Evolutionary conservation across 108 stramenopile genomes (phyloP), one percentile per base, ranked within the genome.

Genomic region (Nitzschia inconspicua): DNA sequence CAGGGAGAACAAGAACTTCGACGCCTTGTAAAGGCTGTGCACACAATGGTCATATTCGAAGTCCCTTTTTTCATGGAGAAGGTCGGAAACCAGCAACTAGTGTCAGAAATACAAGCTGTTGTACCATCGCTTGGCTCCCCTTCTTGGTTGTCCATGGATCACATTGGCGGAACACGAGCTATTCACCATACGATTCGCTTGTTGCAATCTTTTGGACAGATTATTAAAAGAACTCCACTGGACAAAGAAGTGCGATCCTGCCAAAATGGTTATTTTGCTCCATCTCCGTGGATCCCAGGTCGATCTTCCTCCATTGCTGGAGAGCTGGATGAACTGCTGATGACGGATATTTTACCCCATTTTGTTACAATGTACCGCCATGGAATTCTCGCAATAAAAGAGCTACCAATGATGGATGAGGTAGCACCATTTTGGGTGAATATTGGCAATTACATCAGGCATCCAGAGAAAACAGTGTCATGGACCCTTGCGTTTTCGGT

Each of bases 281-380:
- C 7, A 20, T 11, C 5, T 16, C 44, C 44, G 19, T 44, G 44
- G 44, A 8, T 8, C 11, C 9, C 36, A 11, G 11, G 11, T 37
- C 29, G 10, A 14, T 3, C 16, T 1, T 2, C 3, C 1, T 7
- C 27, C 23, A 75, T 72, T 34, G 47, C 28, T 22, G 44, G 65
- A 4, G 79, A 80, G 28, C 22, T 80, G 46, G 79, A 80, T 48
- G 79, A 76, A 56, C 47, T 76, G 0, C 35, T 80, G 2, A 80
- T 80, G 79, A 23, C 68, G 9, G 65, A 73, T 31, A 56, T 80
- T 26, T 41, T 80, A 10, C 79, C 79, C 2, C 9, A 43, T 11
- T 65, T 57, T 53, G 24, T 56, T 25, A 24, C 19, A 9, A 43
- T 80, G 44, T 76, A 55, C 34, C 66, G 58, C 0, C 18, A 58